Percentiles rank a stretch among this genome's conserved stretches.
Conservation (phyloP, 2,329 filamentous ascomycete genomes). For the Acephala macrosclerotiorum region DNA sequence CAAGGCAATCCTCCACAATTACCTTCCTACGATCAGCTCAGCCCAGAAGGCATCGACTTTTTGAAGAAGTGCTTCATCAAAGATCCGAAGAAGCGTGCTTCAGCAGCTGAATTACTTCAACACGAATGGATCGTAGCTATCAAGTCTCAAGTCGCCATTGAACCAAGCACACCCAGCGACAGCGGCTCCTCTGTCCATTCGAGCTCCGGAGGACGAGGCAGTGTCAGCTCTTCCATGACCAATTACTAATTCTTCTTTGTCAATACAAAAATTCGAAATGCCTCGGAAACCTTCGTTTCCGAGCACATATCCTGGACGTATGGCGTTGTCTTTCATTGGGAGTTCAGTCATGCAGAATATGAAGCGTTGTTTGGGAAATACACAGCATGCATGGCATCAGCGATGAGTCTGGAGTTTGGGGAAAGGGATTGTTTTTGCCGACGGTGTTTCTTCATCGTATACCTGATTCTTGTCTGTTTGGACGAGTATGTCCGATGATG, state of each 20-base stretch:
- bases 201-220: conserved; percentile 33
- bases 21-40: conserved; percentile 83
- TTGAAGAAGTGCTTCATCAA: conserved; percentile 84
- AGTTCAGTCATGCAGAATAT: conserved; percentile 24
- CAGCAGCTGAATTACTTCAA: conserved; percentile 87
- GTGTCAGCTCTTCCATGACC: conserved; percentile 29
- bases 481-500: not conserved
- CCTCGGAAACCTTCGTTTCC: not conserved
- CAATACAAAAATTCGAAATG: not conserved
- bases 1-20: conserved; percentile 93
- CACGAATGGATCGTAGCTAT: conserved; percentile 87
- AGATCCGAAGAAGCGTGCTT: conserved; percentile 80
- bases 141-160: conserved; percentile 66
- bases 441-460: not conserved
- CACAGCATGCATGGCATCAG: conserved; percentile 30
- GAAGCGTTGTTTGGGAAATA: conserved; percentile 30
- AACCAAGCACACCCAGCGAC: conserved; percentile 69
- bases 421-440: conserved; percentile 2
- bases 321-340: not conserved
- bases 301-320: not conserved
- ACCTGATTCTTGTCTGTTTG: conserved; percentile 7
- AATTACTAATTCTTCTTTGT: conserved; percentile 13
- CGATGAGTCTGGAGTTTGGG: conserved; percentile 33
- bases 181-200: conserved; percentile 37
- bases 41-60: conserved; percentile 85